Conservation (phyloP, 331 rosid species). For the Ulmus americana region DNA sequence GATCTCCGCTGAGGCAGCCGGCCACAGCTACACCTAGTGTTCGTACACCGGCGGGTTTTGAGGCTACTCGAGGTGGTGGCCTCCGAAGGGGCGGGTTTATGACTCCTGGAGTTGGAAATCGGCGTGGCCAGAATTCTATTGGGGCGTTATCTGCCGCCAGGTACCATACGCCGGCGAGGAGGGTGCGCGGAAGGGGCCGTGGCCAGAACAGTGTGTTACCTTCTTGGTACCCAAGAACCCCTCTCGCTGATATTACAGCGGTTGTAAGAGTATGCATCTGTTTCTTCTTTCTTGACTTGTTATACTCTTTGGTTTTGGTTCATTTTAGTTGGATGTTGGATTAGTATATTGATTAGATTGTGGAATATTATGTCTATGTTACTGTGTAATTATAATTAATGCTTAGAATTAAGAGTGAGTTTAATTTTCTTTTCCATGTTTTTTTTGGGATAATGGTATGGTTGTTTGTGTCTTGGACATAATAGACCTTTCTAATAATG, state of each 20-base stretch:
- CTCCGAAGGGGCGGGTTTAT: conserved; percentile 23
- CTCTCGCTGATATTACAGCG: conserved; percentile 67
- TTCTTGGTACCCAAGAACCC: conserved; percentile 77
- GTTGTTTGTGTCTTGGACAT: too few relatives aligned
- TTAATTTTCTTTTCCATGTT: too few relatives aligned
- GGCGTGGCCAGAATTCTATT: conserved; percentile 20
- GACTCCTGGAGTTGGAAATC: conserved; percentile 31
- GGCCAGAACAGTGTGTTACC: conserved; percentile 42
- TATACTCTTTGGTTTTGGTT: neutral
- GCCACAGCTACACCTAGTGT: neutral
- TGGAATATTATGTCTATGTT: neutral
- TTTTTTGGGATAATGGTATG: too few relatives aligned
- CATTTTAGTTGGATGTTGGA: neutral
- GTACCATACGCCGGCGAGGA: conserved; percentile 27
- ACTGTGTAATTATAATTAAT: neutral
- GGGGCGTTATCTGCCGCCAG: conserved; percentile 8
- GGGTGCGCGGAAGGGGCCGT: conserved; percentile 36
- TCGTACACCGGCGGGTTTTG: conserved; percentile 19
- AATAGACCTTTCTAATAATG: too few relatives aligned
- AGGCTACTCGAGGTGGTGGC: conserved; percentile 18
- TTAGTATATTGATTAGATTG: neutral
- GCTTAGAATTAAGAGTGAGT: too few relatives aligned
- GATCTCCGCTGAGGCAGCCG: conserved; percentile 23
- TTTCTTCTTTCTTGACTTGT: neutral
- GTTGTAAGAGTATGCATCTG: conserved; percentile 39